Base-by-base conservation (phyloP, 306 rosid species). In the Bauhinia variegata region DNA sequence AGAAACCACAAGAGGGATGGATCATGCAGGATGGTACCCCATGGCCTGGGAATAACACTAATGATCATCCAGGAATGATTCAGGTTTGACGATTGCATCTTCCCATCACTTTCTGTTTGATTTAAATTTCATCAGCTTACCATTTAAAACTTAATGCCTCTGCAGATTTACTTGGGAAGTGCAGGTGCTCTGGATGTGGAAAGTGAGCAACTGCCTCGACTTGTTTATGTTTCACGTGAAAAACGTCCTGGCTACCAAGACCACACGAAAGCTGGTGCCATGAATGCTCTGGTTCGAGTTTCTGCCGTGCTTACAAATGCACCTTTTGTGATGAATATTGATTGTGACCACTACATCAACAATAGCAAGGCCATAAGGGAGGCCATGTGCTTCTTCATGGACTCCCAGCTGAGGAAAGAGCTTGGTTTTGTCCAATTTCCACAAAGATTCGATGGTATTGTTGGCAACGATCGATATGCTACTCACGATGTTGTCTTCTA, bases 1-100 rank as follows among this genome's bases (percentile, higher is more conserved):
- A 90, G 80, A 95, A 86, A 79, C 99, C 99, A 17, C 96, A 90
- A 52, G 97, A 90, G n/a, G 99, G 99, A 34, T 93, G 97, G 97
- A 86, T 93, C 42, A 87, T 93, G 95, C 95, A 85, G 80, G 97
- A 95, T 74, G 96, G 99, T 43, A 88, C 87, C 5, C 96, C 96
- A 15, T 95, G 99, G 99, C 99, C 99, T 3, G 99, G 99, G 62
- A 88, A 83, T 73, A 76, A 85, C 70, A 73, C 87, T 30, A 86
- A 89, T 13, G 91, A 95, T 85, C 99, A 95, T 83, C 97, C 99
- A 0, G 99, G 97, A 73, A 95, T 95, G 96, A 82, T 91, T 79
- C 99, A 95, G 97, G 99, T 92, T 64, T 58, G 10, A 55, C 42
- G 56, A 36, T 46, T 44, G 4, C 56, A 34, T 65, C 62, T 17